Evolutionary conservation across 2,329 filamentous ascomycete species (phyloP).

Genomic region (Pyrenochaeta sp.): DNA sequence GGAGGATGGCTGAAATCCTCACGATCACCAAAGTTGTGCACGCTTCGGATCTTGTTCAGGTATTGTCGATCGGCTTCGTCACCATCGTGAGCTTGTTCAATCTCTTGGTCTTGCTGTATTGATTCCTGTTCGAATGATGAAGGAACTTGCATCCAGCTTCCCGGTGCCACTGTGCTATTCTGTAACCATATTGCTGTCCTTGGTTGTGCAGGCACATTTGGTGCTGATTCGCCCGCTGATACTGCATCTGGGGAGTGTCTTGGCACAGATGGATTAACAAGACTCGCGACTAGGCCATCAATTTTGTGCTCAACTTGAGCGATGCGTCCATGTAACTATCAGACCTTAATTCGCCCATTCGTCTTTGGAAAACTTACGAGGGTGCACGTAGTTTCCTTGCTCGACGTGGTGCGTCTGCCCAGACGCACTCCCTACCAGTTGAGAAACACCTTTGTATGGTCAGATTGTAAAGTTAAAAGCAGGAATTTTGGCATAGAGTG

Average conservation of each 20-base stretch:
- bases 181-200: slow-evolving; percentile 3
- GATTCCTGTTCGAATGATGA: slow-evolving; percentile 28
- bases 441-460: slow-evolving; percentile 31
- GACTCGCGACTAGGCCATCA: slow-evolving; percentile 44
- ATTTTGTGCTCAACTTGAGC: slow-evolving; percentile 48
- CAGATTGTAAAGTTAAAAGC: background rate
- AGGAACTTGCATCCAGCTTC: slow-evolving; percentile 39
- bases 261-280: slow-evolving; percentile 24
- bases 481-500: too few species aligned
- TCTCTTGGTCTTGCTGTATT: slow-evolving; percentile 6
- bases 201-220: background rate
- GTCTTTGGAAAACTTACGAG: slow-evolving; percentile 36
- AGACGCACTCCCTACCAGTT: slow-evolving; percentile 38
- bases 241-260: background rate
- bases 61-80: slow-evolving; percentile 32
- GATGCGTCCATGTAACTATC: slow-evolving; percentile 34
- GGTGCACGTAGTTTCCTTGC: slow-evolving; percentile 38
- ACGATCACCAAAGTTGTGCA: slow-evolving; percentile 34
- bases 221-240: background rate
- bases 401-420: slow-evolving; percentile 42
- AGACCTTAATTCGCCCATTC: background rate
- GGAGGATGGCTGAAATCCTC: slow-evolving; percentile 18
- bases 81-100: slow-evolving; percentile 11
- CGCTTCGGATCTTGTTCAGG: slow-evolving; percentile 33
- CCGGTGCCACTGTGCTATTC: slow-evolving; percentile 21